A percentile compares a stretch with the other conserved stretches of the same genome.
Evolutionary conservation across 2,329 filamentous ascomycete species (phyloP).

Genomic region (Trichoderma brevicompactum): DNA sequence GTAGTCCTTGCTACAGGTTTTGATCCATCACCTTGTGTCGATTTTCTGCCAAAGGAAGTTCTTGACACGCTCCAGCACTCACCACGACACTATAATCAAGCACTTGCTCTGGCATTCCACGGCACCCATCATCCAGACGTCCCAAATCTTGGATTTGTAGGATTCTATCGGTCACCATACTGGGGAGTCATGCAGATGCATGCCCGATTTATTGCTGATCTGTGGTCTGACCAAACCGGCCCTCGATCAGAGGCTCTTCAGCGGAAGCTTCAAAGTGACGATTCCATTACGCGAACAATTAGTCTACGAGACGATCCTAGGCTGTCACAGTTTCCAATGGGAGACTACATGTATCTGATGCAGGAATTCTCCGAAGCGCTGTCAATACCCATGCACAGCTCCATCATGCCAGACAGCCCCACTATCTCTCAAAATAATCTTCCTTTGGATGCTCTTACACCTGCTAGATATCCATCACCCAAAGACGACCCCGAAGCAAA

Average conservation of each 20-base stretch:
- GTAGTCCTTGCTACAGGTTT: slow-evolving; percentile 80
- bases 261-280: slow-evolving; percentile 50
- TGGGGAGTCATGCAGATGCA: slow-evolving; percentile 92
- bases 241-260: slow-evolving; percentile 39
- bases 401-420: slow-evolving; percentile 36
- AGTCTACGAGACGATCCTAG: slow-evolving; percentile 57
- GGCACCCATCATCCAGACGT: slow-evolving; percentile 64
- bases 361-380: slow-evolving; percentile 68
- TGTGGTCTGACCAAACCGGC: slow-evolving; percentile 54
- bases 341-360: slow-evolving; percentile 77
- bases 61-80: slow-evolving; percentile 63
- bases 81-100: slow-evolving; percentile 57
- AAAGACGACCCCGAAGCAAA: slow-evolving; percentile 45
- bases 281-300: slow-evolving; percentile 52
- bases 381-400: slow-evolving; percentile 51
- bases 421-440: slow-evolving; percentile 47
- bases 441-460: slow-evolving; percentile 59
- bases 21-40: slow-evolving; percentile 64
- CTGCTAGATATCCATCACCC: slow-evolving; percentile 56
- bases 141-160: slow-evolving; percentile 74
- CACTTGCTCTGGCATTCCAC: slow-evolving; percentile 69
- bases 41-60: slow-evolving; percentile 64
- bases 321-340: slow-evolving; percentile 77
- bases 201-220: slow-evolving; percentile 66
- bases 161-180: slow-evolving; percentile 82